Conservation (phyloP, 2,329 filamentous ascomycete genomes). For the Ambrosiella cleistominuta region DNA sequence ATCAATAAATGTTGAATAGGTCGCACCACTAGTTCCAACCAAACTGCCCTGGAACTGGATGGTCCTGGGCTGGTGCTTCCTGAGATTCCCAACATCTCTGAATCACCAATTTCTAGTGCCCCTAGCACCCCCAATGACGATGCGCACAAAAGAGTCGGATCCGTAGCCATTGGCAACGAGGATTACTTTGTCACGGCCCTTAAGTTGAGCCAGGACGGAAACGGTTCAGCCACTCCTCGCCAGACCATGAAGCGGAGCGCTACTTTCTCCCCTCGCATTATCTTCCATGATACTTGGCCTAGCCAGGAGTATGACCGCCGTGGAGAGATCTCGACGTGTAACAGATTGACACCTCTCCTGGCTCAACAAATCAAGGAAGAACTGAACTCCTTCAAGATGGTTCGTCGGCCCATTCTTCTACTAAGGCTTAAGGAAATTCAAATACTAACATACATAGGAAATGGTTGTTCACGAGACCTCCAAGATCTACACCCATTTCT, state of each 20-base stretch:
- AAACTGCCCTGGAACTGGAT: slow-evolving; percentile 3
- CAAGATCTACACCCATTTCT: slow-evolving; percentile 99
- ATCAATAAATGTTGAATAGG: neutral
- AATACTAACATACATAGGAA: slow-evolving; percentile 40
- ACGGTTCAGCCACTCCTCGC: slow-evolving; percentile 61
- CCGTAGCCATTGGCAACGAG: slow-evolving; percentile 58
- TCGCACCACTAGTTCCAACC: slow-evolving; percentile 5
- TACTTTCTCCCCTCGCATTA: slow-evolving; percentile 78
- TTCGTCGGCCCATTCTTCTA: slow-evolving; percentile 27
- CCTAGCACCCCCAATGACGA: slow-evolving; percentile 81
- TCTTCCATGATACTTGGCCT: slow-evolving; percentile 94
- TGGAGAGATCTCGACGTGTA: slow-evolving; percentile 93
- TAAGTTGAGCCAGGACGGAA: slow-evolving; percentile 60
- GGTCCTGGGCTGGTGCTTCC: slow-evolving; percentile 27
- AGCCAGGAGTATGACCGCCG: slow-evolving; percentile 89
- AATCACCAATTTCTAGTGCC: slow-evolving; percentile 69
- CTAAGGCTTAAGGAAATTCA: too few species aligned
- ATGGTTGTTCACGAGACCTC: slow-evolving; percentile 99
- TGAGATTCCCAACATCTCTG: slow-evolving; percentile 44
- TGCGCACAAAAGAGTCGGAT: slow-evolving; percentile 47
- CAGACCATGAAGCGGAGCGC: slow-evolving; percentile 44
- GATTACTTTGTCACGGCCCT: slow-evolving; percentile 78
- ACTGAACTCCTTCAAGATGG: slow-evolving; percentile 99
- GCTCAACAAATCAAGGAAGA: slow-evolving; percentile 99
- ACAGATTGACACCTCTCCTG: slow-evolving; percentile 86